Conservation (phyloP, 192 early-diverging fungal species). For the Backusella australiensis region DNA sequence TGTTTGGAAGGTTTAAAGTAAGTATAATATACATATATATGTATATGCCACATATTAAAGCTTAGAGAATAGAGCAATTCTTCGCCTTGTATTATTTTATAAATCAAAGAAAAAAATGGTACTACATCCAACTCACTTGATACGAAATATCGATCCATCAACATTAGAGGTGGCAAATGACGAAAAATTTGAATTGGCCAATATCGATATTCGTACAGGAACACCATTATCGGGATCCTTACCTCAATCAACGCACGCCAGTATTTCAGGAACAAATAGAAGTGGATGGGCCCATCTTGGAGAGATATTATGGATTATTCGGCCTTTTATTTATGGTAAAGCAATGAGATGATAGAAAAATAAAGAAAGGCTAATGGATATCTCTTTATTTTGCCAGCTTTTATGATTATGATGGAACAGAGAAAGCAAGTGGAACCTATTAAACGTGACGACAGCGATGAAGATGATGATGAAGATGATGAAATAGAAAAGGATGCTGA, state of each 20-base stretch:
- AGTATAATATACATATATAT: not conserved
- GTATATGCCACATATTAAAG: not conserved
- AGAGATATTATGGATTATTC: conserved; percentile 22
- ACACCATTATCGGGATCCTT: not conserved
- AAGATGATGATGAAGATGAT: not conserved
- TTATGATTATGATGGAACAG: conserved; percentile 15
- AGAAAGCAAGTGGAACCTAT: not conserved
- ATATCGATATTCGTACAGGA: conserved; percentile 23
- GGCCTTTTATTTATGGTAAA: conserved; percentile 30
- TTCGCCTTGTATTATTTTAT: conserved; percentile 11
- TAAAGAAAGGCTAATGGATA: not conserved
- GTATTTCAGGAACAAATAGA: not conserved
- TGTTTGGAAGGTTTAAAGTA: conserved; percentile 25
- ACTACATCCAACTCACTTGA: conserved; percentile 19
- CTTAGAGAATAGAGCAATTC: conserved; percentile 11
- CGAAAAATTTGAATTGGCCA: conserved; percentile 13
- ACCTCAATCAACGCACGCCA: not conserved
- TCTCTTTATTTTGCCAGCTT: not conserved
- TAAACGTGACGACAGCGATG: not conserved
- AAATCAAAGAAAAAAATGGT: conserved; percentile 8
- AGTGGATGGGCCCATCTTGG: conserved; percentile 5
- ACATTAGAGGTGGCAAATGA: conserved; percentile 15
- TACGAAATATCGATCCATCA: conserved; percentile 21
- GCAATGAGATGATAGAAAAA: not conserved
- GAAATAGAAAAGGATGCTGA: conserved; percentile 4